These are phyloP conservation scores for Lactuca sativa DNA, from an alignment of 129 eudicot species.

Conservation along the genomic window DNA sequence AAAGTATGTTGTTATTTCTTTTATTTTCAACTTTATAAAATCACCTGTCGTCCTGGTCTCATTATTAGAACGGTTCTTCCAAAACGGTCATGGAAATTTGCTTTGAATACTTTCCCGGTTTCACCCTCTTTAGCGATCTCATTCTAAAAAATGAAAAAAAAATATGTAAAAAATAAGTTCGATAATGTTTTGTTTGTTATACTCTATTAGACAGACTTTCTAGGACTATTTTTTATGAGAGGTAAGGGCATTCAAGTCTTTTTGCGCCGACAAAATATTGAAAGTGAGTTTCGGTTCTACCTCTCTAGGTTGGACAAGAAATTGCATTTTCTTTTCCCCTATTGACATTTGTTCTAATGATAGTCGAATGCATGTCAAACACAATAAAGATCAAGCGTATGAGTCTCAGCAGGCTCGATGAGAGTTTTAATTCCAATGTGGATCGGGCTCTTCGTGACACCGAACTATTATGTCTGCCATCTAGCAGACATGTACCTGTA, in stretches of 20 bases:
- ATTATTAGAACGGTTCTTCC: constrained; percentile 86
- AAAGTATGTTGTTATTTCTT: background rate
- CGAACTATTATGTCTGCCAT: too few relatives aligned
- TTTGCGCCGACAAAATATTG: background rate
- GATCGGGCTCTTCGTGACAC: too few relatives aligned
- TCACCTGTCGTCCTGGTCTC: constrained; percentile 85
- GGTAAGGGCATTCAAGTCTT: background rate
- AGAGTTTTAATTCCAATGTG: too few relatives aligned
- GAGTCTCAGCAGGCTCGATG: too few relatives aligned
- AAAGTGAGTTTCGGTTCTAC: background rate
- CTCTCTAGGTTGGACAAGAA: background rate
- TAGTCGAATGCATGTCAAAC: background rate
- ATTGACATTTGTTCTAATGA: background rate
- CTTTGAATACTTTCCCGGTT: constrained; percentile 82
- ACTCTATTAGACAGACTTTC: background rate
- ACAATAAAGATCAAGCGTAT: background rate
- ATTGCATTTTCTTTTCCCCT: too few relatives aligned
- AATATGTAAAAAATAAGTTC: background rate
- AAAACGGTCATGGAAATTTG: constrained; percentile 74
- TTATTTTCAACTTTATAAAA: background rate
- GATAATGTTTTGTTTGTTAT: background rate
- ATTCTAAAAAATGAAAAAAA: constrained; percentile 39
- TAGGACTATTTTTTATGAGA: background rate
- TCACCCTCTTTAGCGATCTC: constrained; percentile 89
- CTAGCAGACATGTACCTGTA: too few relatives aligned